Base-by-base conservation (phyloP, 2,329 filamentous ascomycete species). In the Cercospora brassicicola region DNA sequence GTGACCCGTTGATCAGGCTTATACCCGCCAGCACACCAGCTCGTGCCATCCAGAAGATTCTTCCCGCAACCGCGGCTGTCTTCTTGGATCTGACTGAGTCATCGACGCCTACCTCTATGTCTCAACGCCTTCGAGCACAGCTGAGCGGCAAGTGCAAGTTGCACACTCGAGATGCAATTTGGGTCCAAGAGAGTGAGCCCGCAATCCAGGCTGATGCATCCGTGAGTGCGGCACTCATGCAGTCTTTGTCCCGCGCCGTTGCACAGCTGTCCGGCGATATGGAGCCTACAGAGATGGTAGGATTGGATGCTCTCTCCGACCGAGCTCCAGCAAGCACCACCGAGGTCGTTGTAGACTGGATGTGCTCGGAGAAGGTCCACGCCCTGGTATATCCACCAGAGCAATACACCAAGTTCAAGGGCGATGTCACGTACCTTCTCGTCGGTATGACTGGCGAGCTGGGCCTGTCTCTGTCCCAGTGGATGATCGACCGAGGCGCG, bases 401-500 rank as follows among this genome's bases (percentile, higher is more conserved):
- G n/a, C n/a, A 51, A 26, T 51, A 39, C 10, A 39, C 33, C 33
- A 39, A 39, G 33, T 39, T 39, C 33, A 39, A 39, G 33, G 8
- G 8, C 39, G 33, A 42, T 39, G 23, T 20, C n/a, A 64, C 60
- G 15, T 63, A 63, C 45, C 60, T 63, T 13, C 10, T 63, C 20
- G 68, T 77, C 30, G 78, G 78, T 26, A 61, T 77, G 2, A 73
- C 71, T 39, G 77, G 78, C 20, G 70, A 74, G 10, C 67, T 79
- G 33, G 78, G 78, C 15, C 73, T 69, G 28, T 78, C 77, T 4
- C 55, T 79, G 30, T 72, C 68, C 56, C 56, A 71, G 13, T 80
- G 74, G 75, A 78, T 80, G 77, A 68, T 74, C 6, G 20, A 31
- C 7, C 65, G 71, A 61, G 78, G 78, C 6, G 78, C 77, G 9